Conservation (phyloP, 257 asterid species). For the Rauvolfia tetraphylla region DNA sequence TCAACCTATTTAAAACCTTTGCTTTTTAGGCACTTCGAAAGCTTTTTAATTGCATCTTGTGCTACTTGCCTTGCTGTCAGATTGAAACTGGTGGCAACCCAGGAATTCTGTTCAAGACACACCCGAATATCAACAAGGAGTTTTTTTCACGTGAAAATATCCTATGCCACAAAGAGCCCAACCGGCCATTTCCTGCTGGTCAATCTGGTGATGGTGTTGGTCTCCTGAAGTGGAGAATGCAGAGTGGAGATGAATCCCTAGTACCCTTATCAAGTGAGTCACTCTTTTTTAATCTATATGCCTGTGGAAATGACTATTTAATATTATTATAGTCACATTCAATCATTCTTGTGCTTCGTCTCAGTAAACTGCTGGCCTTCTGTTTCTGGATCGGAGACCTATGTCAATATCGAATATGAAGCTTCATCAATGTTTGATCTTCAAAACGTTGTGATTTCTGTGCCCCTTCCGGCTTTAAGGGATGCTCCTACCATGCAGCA, state of each 20-base stretch:
- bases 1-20: background rate
- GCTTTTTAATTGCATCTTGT: slow-evolving; percentile 3
- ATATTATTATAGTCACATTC: background rate
- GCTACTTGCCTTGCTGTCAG: slow-evolving; percentile 33
- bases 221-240: slow-evolving; percentile 94
- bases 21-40: background rate
- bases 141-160: slow-evolving; percentile 71
- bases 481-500: slow-evolving; percentile 80
- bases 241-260: slow-evolving; percentile 73
- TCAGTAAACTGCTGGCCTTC: slow-evolving; percentile 97
- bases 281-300: slow-evolving; percentile 11
- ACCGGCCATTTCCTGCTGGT: slow-evolving; percentile 70
- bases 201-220: slow-evolving; percentile 82
- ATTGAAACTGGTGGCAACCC: slow-evolving; percentile 80
- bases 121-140: slow-evolving; percentile 90
- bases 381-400: slow-evolving; percentile 86
- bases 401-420: slow-evolving; percentile 87
- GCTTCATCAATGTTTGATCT: slow-evolving; percentile 69
- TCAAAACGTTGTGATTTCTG: slow-evolving; percentile 84
- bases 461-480: slow-evolving; percentile 94
- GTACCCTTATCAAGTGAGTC: slow-evolving; percentile 85
- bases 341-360: slow-evolving; percentile 16
- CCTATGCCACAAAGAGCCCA: slow-evolving; percentile 77
- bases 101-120: slow-evolving; percentile 77
- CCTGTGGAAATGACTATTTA: background rate